Conservation (phyloP, 2,329 filamentous ascomycete genomes). For the Alternaria arborescens region DNA sequence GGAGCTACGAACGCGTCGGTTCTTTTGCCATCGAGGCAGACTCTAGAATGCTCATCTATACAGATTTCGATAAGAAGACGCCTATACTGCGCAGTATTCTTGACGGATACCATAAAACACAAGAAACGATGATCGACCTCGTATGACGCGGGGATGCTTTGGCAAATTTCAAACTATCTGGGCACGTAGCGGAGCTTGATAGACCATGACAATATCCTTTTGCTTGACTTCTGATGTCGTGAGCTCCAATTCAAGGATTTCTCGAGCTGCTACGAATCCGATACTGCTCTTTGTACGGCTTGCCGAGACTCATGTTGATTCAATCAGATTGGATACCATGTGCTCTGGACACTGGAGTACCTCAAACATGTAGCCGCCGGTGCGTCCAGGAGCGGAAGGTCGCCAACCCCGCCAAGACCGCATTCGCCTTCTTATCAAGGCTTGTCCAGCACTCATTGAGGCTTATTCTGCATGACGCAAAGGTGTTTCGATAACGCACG, state of each 20-base stretch:
- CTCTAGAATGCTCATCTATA: background rate
- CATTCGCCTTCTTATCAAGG: background rate
- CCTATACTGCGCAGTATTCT: background rate
- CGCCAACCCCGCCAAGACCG: background rate
- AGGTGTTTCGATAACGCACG: conserved; percentile 2
- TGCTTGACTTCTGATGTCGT: no score
- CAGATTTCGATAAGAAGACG: background rate
- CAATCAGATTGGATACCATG: background rate
- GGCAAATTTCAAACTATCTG: no score
- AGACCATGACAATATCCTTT: no score
- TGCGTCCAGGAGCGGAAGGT: background rate
- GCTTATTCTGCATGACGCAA: background rate
- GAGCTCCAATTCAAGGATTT: no score
- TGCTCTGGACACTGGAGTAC: background rate
- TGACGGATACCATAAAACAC: background rate
- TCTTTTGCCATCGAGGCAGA: background rate
- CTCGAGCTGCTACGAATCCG: no score
- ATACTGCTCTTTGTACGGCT: no score
- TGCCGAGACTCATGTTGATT: no score
- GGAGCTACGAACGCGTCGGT: background rate
- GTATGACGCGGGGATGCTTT: background rate
- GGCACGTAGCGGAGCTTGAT: no score
- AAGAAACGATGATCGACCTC: background rate
- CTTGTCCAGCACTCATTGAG: background rate
- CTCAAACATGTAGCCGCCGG: background rate